Evolutionary conservation across 768 basidiomycete species (phyloP).

Genomic region (Russula griseocarnosa): DNA sequence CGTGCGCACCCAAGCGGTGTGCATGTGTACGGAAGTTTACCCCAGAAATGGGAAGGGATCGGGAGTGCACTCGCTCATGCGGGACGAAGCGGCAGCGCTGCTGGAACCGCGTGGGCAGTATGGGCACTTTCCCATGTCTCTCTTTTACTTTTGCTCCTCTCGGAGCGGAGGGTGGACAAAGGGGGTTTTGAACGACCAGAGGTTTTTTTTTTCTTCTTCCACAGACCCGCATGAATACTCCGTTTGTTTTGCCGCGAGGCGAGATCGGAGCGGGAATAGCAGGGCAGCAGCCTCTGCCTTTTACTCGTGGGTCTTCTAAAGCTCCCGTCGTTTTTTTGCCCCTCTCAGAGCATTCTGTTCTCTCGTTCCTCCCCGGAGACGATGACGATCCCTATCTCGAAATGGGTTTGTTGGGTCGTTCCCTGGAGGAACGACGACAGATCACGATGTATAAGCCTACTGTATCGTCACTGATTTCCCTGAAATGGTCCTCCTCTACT

Average conservation of each 20-base stretch:
- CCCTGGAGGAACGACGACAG: slow-evolving; percentile 12
- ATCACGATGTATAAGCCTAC: neutral
- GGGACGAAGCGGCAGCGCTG: slow-evolving; percentile 15
- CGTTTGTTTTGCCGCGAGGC: slow-evolving; percentile 9
- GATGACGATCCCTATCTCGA: slow-evolving; percentile 5
- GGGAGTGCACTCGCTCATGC: neutral
- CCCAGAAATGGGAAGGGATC: neutral
- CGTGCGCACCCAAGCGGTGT: slow-evolving; percentile 16
- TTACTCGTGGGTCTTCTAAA: slow-evolving; percentile 1
- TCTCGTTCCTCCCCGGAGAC: neutral
- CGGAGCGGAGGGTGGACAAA: neutral
- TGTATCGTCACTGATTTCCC: slow-evolving; percentile 11
- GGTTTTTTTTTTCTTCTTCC: neutral
- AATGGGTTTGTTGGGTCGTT: slow-evolving; percentile 8
- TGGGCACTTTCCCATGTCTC: neutral
- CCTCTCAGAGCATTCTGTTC: neutral
- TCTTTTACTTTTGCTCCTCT: slow-evolving; percentile 8
- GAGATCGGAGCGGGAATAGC: slow-evolving; percentile 6
- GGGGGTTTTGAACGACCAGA: neutral
- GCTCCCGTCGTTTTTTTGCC: neutral
- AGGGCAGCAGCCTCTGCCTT: slow-evolving; percentile 3
- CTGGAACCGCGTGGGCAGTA: slow-evolving; percentile 5
- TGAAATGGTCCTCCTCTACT: slow-evolving; percentile 1
- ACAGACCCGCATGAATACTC: slow-evolving; percentile 3
- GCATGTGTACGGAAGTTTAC: neutral